Percentiles rank a stretch among this genome's conserved stretches.
phyloP scores from a whole-genome alignment of 495 filamentous ascomycete species.

The Podospora australis region DNA sequence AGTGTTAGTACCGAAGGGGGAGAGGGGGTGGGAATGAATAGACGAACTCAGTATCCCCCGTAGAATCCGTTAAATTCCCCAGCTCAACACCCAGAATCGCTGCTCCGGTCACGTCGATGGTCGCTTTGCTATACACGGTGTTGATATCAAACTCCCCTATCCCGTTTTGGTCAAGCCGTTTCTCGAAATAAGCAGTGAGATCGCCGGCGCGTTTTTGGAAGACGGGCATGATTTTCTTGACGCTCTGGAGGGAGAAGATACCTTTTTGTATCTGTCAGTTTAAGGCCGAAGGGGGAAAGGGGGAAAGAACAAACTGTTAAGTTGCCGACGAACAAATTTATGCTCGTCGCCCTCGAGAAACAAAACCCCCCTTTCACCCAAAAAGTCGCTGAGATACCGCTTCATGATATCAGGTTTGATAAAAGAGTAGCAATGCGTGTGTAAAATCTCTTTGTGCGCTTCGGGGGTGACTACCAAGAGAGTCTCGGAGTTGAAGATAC shows the following conservation, averaged over 20 bases:
- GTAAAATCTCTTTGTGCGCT: constrained; percentile 24
- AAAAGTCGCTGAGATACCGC: constrained; percentile 20
- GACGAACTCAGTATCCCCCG: too few species aligned
- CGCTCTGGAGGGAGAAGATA: constrained; percentile 15
- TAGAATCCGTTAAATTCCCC: constrained; percentile 28
- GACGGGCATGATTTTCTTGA: constrained; percentile 19
- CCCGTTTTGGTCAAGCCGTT: constrained; percentile 3
- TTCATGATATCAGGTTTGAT: constrained; percentile 18
- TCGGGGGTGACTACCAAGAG: constrained; percentile 22
- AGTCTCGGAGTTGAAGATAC: constrained; percentile 20
- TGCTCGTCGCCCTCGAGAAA: constrained; percentile 25
- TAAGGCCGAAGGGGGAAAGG: too few species aligned
- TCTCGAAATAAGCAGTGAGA: constrained; percentile 4
- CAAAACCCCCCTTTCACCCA: constrained; percentile 20
- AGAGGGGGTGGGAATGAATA: too few species aligned
- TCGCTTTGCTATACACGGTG: constrained; percentile 23
- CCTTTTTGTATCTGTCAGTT: too few species aligned
- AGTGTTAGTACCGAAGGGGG: too few species aligned
- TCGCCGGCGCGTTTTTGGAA: constrained; percentile 17
- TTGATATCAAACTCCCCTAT: constrained; percentile 8
- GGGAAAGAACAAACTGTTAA: too few species aligned
- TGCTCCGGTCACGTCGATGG: constrained; percentile 65
- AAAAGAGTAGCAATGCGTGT: constrained; percentile 24
- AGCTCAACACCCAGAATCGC: constrained; percentile 65
- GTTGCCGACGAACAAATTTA: constrained; percentile 18